Evolutionary conservation across 2,329 filamentous ascomycete genomes (phyloP).

Genomic region (Xylariaceae sp.): DNA sequence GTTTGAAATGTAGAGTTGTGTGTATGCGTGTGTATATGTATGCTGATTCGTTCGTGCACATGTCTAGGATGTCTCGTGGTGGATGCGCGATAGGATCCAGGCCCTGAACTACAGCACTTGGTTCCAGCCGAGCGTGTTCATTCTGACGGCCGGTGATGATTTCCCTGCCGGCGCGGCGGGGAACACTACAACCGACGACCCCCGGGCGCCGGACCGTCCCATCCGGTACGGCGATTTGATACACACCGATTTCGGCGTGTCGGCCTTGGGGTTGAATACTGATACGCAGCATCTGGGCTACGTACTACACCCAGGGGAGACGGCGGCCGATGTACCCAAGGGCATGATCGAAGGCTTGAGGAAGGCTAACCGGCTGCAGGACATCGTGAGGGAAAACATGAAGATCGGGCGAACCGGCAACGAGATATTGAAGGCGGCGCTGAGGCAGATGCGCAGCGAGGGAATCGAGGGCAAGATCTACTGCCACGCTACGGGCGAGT

Average conservation of each 20-base stretch:
- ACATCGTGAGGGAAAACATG: slow-evolving; percentile 50
- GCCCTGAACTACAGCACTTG: slow-evolving; percentile 54
- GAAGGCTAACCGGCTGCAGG: slow-evolving; percentile 51
- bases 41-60: not conserved
- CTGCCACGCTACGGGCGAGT: slow-evolving; percentile 54
- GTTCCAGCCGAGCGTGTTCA: slow-evolving; percentile 52
- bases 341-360: slow-evolving; percentile 46
- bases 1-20: not conserved
- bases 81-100: slow-evolving; percentile 53
- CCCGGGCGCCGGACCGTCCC: slow-evolving; percentile 23
- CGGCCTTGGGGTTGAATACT: slow-evolving; percentile 51
- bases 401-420: slow-evolving; percentile 48
- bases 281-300: slow-evolving; percentile 56
- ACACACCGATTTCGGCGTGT: slow-evolving; percentile 53
- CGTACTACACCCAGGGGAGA: slow-evolving; percentile 48
- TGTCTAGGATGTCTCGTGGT: slow-evolving; percentile 53
- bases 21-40: not conserved
- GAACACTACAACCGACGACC: slow-evolving; percentile 12
- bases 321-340: slow-evolving; percentile 44
- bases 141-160: slow-evolving; percentile 41
- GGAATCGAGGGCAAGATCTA: slow-evolving; percentile 52
- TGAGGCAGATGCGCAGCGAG: slow-evolving; percentile 45
- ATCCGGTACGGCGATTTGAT: slow-evolving; percentile 51
- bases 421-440: slow-evolving; percentile 44
- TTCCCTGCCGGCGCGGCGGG: slow-evolving; percentile 14